A percentile compares a stretch with the other conserved stretches of the same genome.
Conservation (phyloP, 2,329 filamentous ascomycete genomes). For the Ceratocystis harringtonii region DNA sequence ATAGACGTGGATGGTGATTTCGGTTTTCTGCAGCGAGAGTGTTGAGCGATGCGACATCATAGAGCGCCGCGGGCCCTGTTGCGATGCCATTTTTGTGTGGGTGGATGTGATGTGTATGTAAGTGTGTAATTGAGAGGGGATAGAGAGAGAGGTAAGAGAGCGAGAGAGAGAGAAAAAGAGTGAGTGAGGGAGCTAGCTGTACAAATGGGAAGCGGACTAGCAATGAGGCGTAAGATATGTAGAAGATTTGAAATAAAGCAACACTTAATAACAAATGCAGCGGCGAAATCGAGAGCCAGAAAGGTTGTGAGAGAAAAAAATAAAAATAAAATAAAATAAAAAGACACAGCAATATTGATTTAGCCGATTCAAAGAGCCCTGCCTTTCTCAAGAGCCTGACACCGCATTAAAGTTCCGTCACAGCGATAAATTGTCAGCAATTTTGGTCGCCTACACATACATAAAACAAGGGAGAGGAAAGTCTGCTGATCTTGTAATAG, state of each 20-base stretch:
- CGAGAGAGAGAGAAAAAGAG: background rate
- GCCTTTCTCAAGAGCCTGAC: too few species aligned
- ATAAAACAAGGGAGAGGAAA: background rate
- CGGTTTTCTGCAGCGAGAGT: slow-evolving; percentile 54
- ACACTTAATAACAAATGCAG: too few species aligned
- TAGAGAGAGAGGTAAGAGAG: background rate
- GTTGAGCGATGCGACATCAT: slow-evolving; percentile 44
- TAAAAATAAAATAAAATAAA: background rate
- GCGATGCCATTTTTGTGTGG: slow-evolving; percentile 26
- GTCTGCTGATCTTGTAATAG: background rate
- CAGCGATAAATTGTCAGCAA: background rate
- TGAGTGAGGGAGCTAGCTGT: too few species aligned
- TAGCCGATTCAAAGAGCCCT: too few species aligned
- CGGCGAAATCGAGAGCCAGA: too few species aligned
- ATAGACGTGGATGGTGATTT: slow-evolving; percentile 64
- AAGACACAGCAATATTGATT: background rate
- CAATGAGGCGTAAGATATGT: too few species aligned
- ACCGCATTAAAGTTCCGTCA: background rate
- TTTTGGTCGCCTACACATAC: background rate
- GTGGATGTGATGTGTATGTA: background rate
- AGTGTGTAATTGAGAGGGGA: background rate
- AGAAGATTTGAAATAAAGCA: too few species aligned
- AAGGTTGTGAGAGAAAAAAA: background rate
- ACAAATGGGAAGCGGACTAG: too few species aligned
- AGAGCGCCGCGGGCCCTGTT: slow-evolving; percentile 30